These are phyloP conservation scores for Podospora appendiculata DNA, from an alignment of 495 filamentous ascomycete genomes.

Conservation along the genomic window DNA sequence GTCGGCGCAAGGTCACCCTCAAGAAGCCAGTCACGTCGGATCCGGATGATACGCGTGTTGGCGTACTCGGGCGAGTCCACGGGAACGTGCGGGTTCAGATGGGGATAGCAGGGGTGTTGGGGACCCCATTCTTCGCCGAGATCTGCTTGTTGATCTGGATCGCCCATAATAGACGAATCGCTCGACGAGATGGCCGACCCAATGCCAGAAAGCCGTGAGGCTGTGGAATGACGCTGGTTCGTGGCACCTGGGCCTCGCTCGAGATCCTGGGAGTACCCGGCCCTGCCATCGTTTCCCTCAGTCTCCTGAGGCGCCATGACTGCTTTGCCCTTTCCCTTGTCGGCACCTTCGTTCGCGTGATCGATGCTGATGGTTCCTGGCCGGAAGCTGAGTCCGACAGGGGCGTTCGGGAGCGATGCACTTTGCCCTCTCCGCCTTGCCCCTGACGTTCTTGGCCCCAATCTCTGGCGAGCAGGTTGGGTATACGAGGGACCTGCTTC, in stretches of 20 bases:
- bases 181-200: constrained; percentile 42
- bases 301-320: constrained; percentile 29
- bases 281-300: constrained; percentile 13
- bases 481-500: constrained; percentile 19
- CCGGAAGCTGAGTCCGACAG: constrained; percentile 23
- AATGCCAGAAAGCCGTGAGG: constrained; percentile 33
- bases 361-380: constrained; percentile 1
- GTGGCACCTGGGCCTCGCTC: constrained; percentile 37
- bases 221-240: constrained; percentile 26
- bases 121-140: constrained; percentile 71
- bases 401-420: constrained; percentile 19
- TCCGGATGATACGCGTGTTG: constrained; percentile 81
- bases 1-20: constrained; percentile 87
- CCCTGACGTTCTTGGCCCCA: not conserved
- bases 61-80: constrained; percentile 61
- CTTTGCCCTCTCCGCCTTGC: constrained; percentile 21
- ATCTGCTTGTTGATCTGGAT: constrained; percentile 39
- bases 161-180: constrained; percentile 47
- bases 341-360: not conserved
- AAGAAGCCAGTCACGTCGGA: constrained; percentile 84
- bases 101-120: constrained; percentile 84
- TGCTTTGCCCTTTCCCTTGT: constrained; percentile 38
- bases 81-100: constrained; percentile 87
- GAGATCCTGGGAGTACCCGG: constrained; percentile 39
- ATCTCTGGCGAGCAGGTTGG: not conserved